Base-by-base conservation (phyloP, 331 rosid species). In the Acacia concinna region DNA sequence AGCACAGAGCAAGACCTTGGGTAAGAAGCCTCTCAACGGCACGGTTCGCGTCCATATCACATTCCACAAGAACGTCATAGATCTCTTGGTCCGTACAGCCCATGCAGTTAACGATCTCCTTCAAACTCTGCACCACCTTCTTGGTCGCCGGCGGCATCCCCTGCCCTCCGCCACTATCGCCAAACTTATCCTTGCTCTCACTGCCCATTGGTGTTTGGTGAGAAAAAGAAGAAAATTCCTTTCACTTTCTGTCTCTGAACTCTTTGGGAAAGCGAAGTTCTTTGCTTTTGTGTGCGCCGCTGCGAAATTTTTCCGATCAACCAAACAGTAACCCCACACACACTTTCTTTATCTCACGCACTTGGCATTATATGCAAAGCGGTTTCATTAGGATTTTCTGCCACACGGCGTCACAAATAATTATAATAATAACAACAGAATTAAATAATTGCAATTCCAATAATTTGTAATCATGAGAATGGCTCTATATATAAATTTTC, bases 1-100 rank as follows among this genome's bases (percentile, higher is more conserved):
- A 46, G 21, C 23, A 28, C 31, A 31, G 63, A 25, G 28, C 15
- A 63, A 59, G 74, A 86, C 89, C 87, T 86, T 83, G 86, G 57
- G 86, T 32, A 20, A 86, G 83, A 60, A 83, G 89, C 79, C 32
- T 83, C 57, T 56, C 78, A 20, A 74, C 69, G 20, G 69, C 78
- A 28, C 57, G 69, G 69, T 27, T 8, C 6, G 69, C 41, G 78
- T 57, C 78, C 78, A 74, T 59, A 25, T 74, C 57, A 74, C 78
- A 74, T 57, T 74, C 78, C 8, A 35, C 23, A 31, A 57, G 78
- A 7, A 74, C 56, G 1, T 17, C 68, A 28, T 57, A 59, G 41
- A 74, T 74, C 57, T 74, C 78, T 3, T 74, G 68, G 18, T 74
- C 78, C 56, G 40, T 38, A 59, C 57, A 59, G 0, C 31, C 78